Conservation (phyloP, 2,329 filamentous ascomycete genomes). For the Venturia nashicola region DNA sequence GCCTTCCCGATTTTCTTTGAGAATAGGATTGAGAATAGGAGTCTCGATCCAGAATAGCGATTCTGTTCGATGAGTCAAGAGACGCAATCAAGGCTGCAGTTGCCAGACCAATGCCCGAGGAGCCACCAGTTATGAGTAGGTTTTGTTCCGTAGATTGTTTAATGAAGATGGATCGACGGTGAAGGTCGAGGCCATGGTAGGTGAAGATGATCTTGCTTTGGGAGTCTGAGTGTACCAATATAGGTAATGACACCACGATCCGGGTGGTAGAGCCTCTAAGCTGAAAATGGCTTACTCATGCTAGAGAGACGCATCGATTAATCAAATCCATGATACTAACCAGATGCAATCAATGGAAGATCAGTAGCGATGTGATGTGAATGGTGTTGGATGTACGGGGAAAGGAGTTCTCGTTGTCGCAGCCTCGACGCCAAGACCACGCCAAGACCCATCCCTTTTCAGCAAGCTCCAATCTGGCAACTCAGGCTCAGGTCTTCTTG, state of each 20-base stretch:
- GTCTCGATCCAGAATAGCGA: conserved; percentile 32
- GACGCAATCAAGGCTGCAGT: conserved; percentile 34
- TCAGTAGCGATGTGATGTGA: too few relatives aligned
- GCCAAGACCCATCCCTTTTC: conserved; percentile 2
- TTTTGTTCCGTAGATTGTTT: conserved; percentile 4
- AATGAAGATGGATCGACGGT: conserved; percentile 13
- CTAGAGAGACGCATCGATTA: not conserved
- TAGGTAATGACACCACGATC: not conserved
- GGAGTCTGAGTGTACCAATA: not conserved
- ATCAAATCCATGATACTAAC: not conserved
- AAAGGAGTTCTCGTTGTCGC: too few relatives aligned
- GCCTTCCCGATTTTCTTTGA: conserved; percentile 22
- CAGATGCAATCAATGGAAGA: not conserved
- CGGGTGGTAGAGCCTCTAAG: too few relatives aligned
- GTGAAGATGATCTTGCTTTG: not conserved
- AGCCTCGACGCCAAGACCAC: not conserved
- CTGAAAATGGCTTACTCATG: not conserved
- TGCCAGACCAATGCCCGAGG: conserved; percentile 46
- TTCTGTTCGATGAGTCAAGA: conserved; percentile 27
- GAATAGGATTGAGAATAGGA: conserved; percentile 30
- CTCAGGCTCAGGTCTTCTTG: not conserved
- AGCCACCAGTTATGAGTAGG: conserved; percentile 31
- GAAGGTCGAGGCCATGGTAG: conserved; percentile 16
- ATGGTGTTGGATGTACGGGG: too few relatives aligned
- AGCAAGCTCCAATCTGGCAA: not conserved